Percentiles rank a stretch among this genome's conserved stretches.
Evolutionary conservation across 2,329 filamentous ascomycete genomes (phyloP).

Genomic region (Penicillium sp.): DNA sequence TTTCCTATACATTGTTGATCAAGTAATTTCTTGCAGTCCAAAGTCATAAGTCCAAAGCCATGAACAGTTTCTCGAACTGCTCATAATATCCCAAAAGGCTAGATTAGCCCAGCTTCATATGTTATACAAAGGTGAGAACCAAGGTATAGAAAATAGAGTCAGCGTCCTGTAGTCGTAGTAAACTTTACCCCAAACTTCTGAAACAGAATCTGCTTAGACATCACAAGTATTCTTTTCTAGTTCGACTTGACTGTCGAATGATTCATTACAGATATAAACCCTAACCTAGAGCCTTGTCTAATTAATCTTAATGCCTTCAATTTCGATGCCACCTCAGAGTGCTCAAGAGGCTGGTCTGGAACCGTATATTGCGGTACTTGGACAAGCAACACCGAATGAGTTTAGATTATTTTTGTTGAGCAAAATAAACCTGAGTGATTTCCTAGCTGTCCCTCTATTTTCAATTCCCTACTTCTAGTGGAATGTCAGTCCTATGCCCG

Average conservation of each 20-base stretch:
- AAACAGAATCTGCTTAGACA: constrained; percentile 62
- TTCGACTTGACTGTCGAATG: constrained; percentile 58
- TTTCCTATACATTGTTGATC: too few species aligned
- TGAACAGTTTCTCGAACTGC: constrained; percentile 27
- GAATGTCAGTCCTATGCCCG: neutral
- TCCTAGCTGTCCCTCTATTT: neutral
- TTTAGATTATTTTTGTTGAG: too few species aligned
- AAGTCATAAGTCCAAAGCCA: too few species aligned
- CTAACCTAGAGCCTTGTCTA: neutral
- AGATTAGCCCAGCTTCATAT: constrained; percentile 61
- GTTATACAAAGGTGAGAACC: constrained; percentile 3
- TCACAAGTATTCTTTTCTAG: constrained; percentile 69
- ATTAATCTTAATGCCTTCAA: constrained; percentile 6
- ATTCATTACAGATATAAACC: constrained; percentile 37
- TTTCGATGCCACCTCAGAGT: constrained; percentile 6
- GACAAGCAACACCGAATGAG: too few species aligned
- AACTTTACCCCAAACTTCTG: too few species aligned
- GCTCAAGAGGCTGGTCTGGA: constrained; percentile 17
- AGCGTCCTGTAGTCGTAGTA: constrained; percentile 34
- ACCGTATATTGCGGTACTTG: too few species aligned
- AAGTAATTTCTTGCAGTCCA: too few species aligned
- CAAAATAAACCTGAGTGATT: neutral
- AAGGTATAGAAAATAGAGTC: neutral
- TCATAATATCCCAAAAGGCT: constrained; percentile 66
- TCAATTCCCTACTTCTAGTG: too few species aligned